Percentiles rank a stretch among this genome's conserved stretches.
Conservation (phyloP, 2,329 filamentous ascomycete genomes). For the Zymoseptoria ardabiliae region DNA sequence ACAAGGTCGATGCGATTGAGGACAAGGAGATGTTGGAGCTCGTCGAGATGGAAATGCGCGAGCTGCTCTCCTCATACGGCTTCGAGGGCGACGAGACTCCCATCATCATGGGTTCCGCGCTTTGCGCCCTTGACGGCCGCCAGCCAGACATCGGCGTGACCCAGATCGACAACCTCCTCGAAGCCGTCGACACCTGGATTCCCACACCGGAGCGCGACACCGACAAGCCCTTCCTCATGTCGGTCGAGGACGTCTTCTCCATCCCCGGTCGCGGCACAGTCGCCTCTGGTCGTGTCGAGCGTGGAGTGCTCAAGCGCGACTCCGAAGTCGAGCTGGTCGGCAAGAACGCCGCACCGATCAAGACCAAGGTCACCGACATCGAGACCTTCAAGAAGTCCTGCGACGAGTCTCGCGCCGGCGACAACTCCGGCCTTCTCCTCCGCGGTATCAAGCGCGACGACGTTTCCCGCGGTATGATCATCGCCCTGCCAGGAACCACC, state of each 20-base stretch:
- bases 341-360: constrained; percentile 73
- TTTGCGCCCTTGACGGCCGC: constrained; percentile 85
- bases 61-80: constrained; percentile 83
- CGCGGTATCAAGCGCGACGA: constrained; percentile 96
- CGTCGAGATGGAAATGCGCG: constrained; percentile 99
- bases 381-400: constrained; percentile 99
- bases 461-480: constrained; percentile 87
- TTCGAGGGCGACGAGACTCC: constrained; percentile 98
- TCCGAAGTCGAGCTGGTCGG: constrained; percentile 90
- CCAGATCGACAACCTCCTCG: constrained; percentile 87
- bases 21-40: constrained; percentile 99
- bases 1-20: constrained; percentile 97
- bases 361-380: constrained; percentile 99
- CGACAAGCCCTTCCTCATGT: constrained; percentile 99
- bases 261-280: constrained; percentile 84
- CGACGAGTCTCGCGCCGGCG: constrained; percentile 89
- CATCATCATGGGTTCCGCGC: constrained; percentile 92
- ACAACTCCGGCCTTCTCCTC: constrained; percentile 95
- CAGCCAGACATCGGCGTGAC: constrained; percentile 75
- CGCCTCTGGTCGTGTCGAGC: constrained; percentile 93
- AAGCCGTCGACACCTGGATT: constrained; percentile 91
- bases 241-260: constrained; percentile 64
- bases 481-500: constrained; percentile 72
- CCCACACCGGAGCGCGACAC: constrained; percentile 88
- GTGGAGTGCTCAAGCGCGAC: constrained; percentile 88